These are phyloP conservation scores for Plasmodium yoelii DNA, from an alignment of 169 alveolate genomes.

Conservation along the genomic window DNA sequence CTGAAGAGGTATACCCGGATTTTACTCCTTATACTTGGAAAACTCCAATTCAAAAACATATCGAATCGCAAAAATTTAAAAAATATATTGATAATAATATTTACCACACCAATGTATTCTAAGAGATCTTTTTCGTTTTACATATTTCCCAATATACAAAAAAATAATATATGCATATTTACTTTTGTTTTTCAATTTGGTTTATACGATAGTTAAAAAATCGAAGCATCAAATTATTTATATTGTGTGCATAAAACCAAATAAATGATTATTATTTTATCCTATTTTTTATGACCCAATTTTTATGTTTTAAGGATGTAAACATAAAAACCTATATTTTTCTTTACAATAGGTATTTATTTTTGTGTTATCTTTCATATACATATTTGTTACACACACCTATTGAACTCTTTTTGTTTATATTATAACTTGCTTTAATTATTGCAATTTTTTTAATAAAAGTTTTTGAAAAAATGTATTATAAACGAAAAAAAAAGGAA, in stretches of 20 bases:
- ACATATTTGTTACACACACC: not conserved
- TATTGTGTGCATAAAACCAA: too few species aligned
- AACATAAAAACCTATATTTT: not conserved
- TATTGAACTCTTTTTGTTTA: not conserved
- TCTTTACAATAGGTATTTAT: not conserved
- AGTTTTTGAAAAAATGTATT: constrained; percentile 20
- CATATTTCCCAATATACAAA: not conserved
- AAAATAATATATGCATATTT: not conserved
- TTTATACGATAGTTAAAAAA: too few species aligned
- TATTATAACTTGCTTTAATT: not conserved
- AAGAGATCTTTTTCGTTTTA: not conserved
- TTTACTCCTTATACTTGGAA: constrained; percentile 80
- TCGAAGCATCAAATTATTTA: too few species aligned
- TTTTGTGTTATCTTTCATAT: not conserved
- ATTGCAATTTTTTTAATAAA: constrained; percentile 15
- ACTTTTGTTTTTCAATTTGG: too few species aligned
- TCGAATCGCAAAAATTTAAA: constrained; percentile 77
- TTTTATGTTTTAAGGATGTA: not conserved
- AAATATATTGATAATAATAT: constrained; percentile 70
- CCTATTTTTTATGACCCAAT: not conserved
- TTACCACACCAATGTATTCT: constrained; percentile 46
- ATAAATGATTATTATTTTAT: too few species aligned
- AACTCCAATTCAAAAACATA: constrained; percentile 77
- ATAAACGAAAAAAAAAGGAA: constrained; percentile 43
- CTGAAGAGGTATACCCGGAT: constrained; percentile 83